phyloP scores from a whole-genome alignment of 805 yeast genomes.

The Wickerhamomyces alni region DNA sequence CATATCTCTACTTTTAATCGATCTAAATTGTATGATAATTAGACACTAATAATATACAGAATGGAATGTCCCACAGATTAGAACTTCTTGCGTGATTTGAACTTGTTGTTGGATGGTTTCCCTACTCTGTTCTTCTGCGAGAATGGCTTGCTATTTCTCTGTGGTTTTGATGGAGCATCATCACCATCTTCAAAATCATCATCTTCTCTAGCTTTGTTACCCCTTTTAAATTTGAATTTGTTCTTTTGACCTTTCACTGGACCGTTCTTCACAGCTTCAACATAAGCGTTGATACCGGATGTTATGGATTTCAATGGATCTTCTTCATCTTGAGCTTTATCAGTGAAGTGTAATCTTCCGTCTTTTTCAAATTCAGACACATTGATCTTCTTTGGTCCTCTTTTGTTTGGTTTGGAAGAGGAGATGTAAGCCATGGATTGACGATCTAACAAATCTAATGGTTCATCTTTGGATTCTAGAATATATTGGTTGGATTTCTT shows the following conservation, averaged over 20 bases:
- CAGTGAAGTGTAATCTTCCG: slow-evolving; percentile 67
- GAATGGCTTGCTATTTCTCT: slow-evolving; percentile 6
- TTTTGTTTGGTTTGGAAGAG: slow-evolving; percentile 69
- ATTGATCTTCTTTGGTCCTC: slow-evolving; percentile 36
- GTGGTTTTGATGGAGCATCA: slow-evolving; percentile 22
- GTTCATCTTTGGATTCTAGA: slow-evolving; percentile 68
- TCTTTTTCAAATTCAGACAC: slow-evolving; percentile 32
- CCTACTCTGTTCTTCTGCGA: slow-evolving; percentile 16
- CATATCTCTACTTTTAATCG: no score
- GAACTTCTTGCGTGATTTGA: slow-evolving; percentile 56
- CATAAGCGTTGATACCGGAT: slow-evolving; percentile 80
- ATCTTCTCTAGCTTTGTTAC: slow-evolving; percentile 45
- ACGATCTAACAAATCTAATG: slow-evolving; percentile 84
- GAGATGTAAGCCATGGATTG: slow-evolving; percentile 83
- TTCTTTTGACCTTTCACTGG: slow-evolving; percentile 93
- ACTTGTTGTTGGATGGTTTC: slow-evolving; percentile 33
- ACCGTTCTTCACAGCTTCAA: slow-evolving; percentile 89
- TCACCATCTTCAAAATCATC: slow-evolving; percentile 48
- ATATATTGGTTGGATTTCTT: slow-evolving; percentile 54
- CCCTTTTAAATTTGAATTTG: slow-evolving; percentile 79
- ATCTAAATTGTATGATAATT: no score
- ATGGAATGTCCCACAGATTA: no score
- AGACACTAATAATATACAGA: background rate
- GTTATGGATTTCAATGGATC: slow-evolving; percentile 42
- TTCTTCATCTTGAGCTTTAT: slow-evolving; percentile 32